Base-by-base conservation (phyloP, 2,329 filamentous ascomycete species). In the Calonectria multiphialidica region DNA sequence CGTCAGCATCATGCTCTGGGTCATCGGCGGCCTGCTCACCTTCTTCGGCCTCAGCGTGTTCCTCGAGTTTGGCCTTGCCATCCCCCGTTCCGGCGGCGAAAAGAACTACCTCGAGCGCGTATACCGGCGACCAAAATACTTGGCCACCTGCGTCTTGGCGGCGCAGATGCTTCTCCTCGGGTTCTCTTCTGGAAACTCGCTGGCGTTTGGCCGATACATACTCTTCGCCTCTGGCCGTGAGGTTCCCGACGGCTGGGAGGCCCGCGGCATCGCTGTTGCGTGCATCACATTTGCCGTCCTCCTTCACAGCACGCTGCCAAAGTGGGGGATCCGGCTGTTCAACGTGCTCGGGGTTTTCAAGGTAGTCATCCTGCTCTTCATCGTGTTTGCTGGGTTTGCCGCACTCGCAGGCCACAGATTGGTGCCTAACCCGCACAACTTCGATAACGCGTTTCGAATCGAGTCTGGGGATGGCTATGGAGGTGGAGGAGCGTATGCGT, bases 41-140 rank as follows among this genome's bases (percentile, higher is more conserved):
- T 90, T 90, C 75, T 87, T 86, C 73, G 90, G 90, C 25, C 84
- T 92, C 15, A 88, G 87, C 67, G 90, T 93, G 5, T 92, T 89
- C 79, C 86, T 93, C 61, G 91, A 92, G 77, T 92, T 92, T 75
- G 91, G 90, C 28, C 85, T 90, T 5, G 90, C 89, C 5, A 91
- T 92, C 42, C 91, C 91, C 2, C 85, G 88, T 42, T 91, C 89
- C 16, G 91, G 91, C 16, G 91, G 91, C 23, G 90, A 92, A 74
- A 93, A 93, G 85, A 91, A 92, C 80, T 93, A 93, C 78, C 88
- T 93, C 16, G 91, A 93, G 77, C 86, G 88, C n/a, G 88, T 90
- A 18, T 92, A 91, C 81, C 86, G 86, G 2, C 87, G 84, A 25
- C 91, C 91, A 0, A 88, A 86, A 69, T 91, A 91, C 80, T 81